Evolutionary conservation across 2,329 filamentous ascomycete species (phyloP), one percentile per base, ranked within the genome.

Genomic region (Orbilia quercus): DNA sequence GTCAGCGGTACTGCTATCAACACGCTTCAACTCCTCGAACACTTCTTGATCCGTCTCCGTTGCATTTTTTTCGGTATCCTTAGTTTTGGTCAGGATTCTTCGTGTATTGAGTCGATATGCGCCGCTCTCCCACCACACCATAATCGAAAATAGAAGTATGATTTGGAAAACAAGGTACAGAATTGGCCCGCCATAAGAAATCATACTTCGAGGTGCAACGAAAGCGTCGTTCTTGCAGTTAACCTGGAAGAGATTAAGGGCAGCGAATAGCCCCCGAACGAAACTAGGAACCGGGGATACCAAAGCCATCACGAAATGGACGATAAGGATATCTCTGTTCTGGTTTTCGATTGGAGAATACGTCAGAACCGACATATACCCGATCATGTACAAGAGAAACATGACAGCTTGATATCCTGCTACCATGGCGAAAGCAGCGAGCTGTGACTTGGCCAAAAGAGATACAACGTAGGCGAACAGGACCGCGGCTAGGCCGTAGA

Each of bases 361-460:
- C 0, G 90, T 94, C 73, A 94, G 82, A 25, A 91, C 88, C 55
- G 83, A 85, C 79, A 92, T 83, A 79, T 91, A 92, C 1, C 86
- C 86, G 76, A 92, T 87, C 74, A 92, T 83, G 79, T 92, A 92
- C 12, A 89, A 79, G 18, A 92, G 81, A 78, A 92, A 91, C 76
- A 89, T 81, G 9, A 90, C 82, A 6, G 89, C 90, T 80, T 96
- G 91, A 14, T 87, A 85, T 16, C 89, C 90, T 0, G 91, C 90
- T 1, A 91, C 88, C 79, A 94, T 90, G 0, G 92, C 93, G 79
- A 95, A 97, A 0, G 92, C 88, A 2, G 90, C 89, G 4, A 96
- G 84, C 80, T 96, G 92, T 31, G 90, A 92, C 54, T 85, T 87
- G 34, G 89, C 87, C 77, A 92, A 90, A 0, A 96, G 85, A 0